Conservation (phyloP, 2,329 filamentous ascomycete genomes). For the Didymella pomorum region DNA sequence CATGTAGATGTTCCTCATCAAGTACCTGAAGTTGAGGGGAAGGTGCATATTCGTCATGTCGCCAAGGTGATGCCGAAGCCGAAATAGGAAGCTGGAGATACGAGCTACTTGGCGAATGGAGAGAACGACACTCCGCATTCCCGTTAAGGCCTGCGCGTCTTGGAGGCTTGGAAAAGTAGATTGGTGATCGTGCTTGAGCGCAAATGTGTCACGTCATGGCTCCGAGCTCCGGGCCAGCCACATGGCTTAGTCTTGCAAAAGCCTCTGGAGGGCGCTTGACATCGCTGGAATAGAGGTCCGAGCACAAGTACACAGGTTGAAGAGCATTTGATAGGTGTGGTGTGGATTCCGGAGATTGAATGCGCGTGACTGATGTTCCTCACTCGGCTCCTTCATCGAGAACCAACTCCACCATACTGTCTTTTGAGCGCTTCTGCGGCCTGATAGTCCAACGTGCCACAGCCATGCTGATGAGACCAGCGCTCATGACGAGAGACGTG, state of each 20-base stretch:
- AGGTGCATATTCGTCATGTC: slow-evolving; percentile 26
- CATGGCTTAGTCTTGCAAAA: background rate
- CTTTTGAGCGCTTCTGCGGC: slow-evolving; percentile 19
- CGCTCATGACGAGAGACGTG: slow-evolving; percentile 45
- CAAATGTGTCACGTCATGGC: slow-evolving; percentile 4
- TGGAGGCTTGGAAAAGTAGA: background rate
- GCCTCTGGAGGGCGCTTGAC: background rate
- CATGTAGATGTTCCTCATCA: background rate
- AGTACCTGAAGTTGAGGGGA: slow-evolving; percentile 17
- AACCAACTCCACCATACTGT: slow-evolving; percentile 28
- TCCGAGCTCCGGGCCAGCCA: background rate
- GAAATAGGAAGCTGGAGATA: slow-evolving; percentile 31
- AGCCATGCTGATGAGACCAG: slow-evolving; percentile 47
- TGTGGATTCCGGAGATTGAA: too few relatives aligned
- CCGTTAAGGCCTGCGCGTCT: slow-evolving; percentile 11
- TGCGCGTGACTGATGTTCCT: background rate
- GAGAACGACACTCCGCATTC: slow-evolving; percentile 12
- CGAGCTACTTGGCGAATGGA: slow-evolving; percentile 11
- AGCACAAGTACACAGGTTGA: background rate
- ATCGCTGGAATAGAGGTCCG: background rate
- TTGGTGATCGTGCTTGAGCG: background rate
- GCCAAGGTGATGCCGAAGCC: slow-evolving; percentile 26
- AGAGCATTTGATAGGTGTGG: background rate
- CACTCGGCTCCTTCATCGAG: slow-evolving; percentile 22
- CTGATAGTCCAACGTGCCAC: slow-evolving; percentile 33